Conservation (phyloP, 345 rosid genomes). For the Lepidium didymum region DNA sequence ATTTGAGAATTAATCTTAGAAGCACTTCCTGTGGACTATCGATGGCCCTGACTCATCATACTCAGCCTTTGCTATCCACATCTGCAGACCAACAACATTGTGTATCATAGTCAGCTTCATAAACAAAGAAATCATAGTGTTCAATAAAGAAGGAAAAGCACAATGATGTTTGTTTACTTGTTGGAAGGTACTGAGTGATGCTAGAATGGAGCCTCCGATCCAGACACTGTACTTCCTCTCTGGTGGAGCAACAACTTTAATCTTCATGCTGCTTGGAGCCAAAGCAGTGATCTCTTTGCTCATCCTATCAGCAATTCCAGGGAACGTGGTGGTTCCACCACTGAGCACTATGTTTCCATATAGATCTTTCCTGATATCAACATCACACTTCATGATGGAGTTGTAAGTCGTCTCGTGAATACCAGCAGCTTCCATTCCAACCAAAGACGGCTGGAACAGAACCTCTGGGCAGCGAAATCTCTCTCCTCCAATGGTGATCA, state of each 20-base stretch:
- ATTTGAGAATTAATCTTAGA: constrained; percentile 13
- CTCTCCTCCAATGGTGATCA: constrained; percentile 34
- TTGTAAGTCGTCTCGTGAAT: constrained; percentile 33
- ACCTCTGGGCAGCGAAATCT: constrained; percentile 36
- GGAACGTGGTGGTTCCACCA: constrained; percentile 35
- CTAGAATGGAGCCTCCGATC: constrained; percentile 49
- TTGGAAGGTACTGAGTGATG: constrained; percentile 45
- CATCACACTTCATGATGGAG: constrained; percentile 25
- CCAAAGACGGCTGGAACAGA: constrained; percentile 34
- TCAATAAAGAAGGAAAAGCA: neutral
- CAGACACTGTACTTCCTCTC: constrained; percentile 48
- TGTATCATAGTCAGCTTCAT: neutral
- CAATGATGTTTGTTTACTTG: constrained; percentile 9
- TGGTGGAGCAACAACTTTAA: constrained; percentile 33
- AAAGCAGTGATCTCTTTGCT: constrained; percentile 38
- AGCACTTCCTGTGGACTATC: constrained; percentile 52
- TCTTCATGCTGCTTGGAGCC: constrained; percentile 26
- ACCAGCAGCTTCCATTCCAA: constrained; percentile 42
- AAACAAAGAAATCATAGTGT: neutral
- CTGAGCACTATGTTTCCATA: neutral
- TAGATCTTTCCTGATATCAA: neutral
- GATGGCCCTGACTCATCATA: constrained; percentile 33
- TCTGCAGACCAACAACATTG: constrained; percentile 25
- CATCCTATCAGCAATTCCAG: too few relatives aligned
- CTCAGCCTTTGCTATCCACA: constrained; percentile 48